A percentile compares a stretch with the other conserved stretches of the same genome.
Evolutionary conservation across 164 flowering plant genomes (phyloP).

Genomic region (Vitis rotundifolia): DNA sequence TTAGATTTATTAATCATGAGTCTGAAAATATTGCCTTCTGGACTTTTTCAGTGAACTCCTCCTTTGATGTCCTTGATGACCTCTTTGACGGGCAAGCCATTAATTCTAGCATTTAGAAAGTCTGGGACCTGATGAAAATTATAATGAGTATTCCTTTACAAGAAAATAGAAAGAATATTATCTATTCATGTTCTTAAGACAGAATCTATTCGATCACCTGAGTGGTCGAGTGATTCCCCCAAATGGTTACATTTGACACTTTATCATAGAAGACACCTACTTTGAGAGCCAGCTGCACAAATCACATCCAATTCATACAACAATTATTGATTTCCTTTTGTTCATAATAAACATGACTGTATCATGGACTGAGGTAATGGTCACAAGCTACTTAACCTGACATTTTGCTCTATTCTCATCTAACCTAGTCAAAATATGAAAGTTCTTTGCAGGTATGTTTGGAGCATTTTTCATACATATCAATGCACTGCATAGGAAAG

Average conservation of each 20-base stretch:
- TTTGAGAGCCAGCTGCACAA: constrained; percentile 86
- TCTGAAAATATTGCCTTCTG: constrained; percentile 60
- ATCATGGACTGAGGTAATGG: not conserved
- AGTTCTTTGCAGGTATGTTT: constrained; percentile 84
- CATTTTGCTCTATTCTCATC: constrained; percentile 98
- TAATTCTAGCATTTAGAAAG: constrained; percentile 84
- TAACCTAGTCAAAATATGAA: constrained; percentile 92
- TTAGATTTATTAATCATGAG: not conserved
- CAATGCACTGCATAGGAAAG: constrained; percentile 59
- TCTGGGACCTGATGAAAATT: constrained; percentile 79
- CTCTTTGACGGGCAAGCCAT: constrained; percentile 81
- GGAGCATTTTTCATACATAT: constrained; percentile 98
- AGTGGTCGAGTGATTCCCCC: constrained; percentile 99
- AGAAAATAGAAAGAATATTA: not conserved
- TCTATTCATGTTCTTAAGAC: not conserved
- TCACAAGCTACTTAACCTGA: constrained; percentile 50
- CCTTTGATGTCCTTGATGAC: constrained; percentile 80
- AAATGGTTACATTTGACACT: constrained; percentile 90
- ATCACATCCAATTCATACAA: not conserved
- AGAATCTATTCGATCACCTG: constrained; percentile 52
- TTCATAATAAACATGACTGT: not conserved
- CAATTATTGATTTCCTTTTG: not conserved
- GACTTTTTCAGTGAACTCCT: constrained; percentile 85
- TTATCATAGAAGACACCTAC: constrained; percentile 97
- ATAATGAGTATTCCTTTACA: not conserved